Evolutionary conservation across 192 early-diverging fungal genomes (phyloP), one percentile per base, ranked within the genome.

Genomic region (Gaertneriomyces sp.): DNA sequence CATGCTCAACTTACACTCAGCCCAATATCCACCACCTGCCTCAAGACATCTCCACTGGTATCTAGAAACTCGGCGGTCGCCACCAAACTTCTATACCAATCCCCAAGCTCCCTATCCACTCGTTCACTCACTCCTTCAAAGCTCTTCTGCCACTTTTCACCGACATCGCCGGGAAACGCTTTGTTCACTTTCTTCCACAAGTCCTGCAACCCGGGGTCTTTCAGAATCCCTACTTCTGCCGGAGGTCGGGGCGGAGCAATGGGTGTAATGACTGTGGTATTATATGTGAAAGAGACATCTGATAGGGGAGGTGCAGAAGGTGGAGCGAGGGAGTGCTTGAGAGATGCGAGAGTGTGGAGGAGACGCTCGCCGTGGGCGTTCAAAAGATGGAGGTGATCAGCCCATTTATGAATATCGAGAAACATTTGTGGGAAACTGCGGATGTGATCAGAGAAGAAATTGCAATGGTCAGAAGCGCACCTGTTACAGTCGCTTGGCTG

Each of bases 371-470:
- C 61, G 56, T 76, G 70, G 20, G 67, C 49, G 12, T 51, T 40
- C 6, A 76, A 66, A 8, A 63, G 45, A 11, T 59, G 45, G 7
- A 71, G 42, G 52, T 76, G 74, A 57, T 76, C 74, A 19, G 74
- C 69, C 74, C 74, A 76, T 17, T 65, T 57, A 20, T 66, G 38
- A 19, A 72, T 72, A 49, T 71, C 60, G 25, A 33, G 25, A 33
- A 33, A 33, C 25, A 33, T 33, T 33, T 33, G 25, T 33, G 25
- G 25, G 25, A 33, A 33, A 2, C 25, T 33, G 25, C 0, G 25
- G 25, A 2, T 33, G 25, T 33, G 25, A 33, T 33, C 25, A 33
- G 25, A 33, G 25, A 1, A 33, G 25, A n/a, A n/a, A 33, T 33
- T 33, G 25, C 25, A 33, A 2, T 1, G 25, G 25, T 33, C 25